These are phyloP conservation scores for Lichina pygmaea DNA, from an alignment of 495 filamentous ascomycete genomes.

Conservation along the genomic window DNA sequence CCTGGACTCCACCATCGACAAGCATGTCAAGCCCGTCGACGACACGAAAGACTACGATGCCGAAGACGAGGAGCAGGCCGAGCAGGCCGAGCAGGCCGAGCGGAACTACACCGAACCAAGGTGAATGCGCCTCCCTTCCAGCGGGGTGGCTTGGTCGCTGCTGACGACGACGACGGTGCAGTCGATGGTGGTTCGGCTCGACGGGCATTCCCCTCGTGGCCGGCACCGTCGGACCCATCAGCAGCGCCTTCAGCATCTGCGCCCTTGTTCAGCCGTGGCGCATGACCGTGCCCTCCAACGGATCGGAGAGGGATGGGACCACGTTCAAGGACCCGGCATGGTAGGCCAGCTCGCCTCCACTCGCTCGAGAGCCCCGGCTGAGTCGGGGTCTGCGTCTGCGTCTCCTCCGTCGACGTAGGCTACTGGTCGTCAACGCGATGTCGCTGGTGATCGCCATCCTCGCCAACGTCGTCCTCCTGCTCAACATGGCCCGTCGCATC, in stretches of 20 bases:
- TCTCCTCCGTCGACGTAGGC: slow-evolving; percentile 14
- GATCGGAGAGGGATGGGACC: slow-evolving; percentile 18
- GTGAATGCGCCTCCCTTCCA: slow-evolving; percentile 10
- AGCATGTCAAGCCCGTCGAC: slow-evolving; percentile 21
- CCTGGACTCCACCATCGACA: slow-evolving; percentile 23
- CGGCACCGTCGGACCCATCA: slow-evolving; percentile 65
- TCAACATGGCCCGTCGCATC: slow-evolving; percentile 45
- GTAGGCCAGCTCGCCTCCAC: slow-evolving; percentile 13
- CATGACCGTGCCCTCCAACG: slow-evolving; percentile 26
- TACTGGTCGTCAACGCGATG: slow-evolving; percentile 43
- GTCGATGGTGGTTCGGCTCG: slow-evolving; percentile 70
- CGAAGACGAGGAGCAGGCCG: slow-evolving; percentile 6
- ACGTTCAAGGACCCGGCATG: slow-evolving; percentile 42
- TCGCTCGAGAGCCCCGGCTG: neutral
- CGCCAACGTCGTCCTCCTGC: slow-evolving; percentile 43
- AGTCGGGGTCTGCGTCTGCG: no score
- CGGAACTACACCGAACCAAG: slow-evolving; percentile 25
- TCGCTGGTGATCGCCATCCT: slow-evolving; percentile 43
- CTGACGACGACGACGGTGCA: slow-evolving; percentile 6
- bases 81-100: slow-evolving; percentile 13
- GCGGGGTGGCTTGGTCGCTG: neutral
- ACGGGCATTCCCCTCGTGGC: slow-evolving; percentile 61
- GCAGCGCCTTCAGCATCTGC: slow-evolving; percentile 57
- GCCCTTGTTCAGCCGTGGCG: slow-evolving; percentile 51
- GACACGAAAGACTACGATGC: slow-evolving; percentile 7